These are phyloP conservation scores for Lentinula sp. DNA, from an alignment of 768 basidiomycete species.

Conservation along the genomic window DNA sequence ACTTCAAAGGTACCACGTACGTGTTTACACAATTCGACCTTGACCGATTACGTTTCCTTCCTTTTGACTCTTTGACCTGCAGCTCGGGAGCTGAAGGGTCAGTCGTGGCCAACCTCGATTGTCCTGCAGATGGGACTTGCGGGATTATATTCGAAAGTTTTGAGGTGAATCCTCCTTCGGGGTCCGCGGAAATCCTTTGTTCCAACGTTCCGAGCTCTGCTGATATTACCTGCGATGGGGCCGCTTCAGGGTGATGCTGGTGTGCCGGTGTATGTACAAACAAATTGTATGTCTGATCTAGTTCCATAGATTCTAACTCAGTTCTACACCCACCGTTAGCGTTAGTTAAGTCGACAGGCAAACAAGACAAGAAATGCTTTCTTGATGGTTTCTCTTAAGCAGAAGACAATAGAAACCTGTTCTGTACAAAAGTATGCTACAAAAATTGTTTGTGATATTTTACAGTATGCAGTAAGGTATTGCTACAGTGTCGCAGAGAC, in stretches of 20 bases:
- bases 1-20: constrained; percentile 23
- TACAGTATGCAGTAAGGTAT: neutral
- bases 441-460: neutral
- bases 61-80: neutral
- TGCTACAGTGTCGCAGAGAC: constrained; percentile 1
- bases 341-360: too few relatives aligned
- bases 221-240: constrained; percentile 20
- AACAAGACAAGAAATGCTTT: too few relatives aligned
- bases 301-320: too few relatives aligned
- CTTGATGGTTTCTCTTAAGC: neutral
- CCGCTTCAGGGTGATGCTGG: constrained; percentile 16
- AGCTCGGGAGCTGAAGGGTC: constrained; percentile 13
- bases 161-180: constrained; percentile 20
- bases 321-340: too few relatives aligned
- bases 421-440: neutral
- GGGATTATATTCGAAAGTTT: constrained; percentile 17
- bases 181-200: constrained; percentile 17
- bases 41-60: neutral
- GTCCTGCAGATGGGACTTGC: constrained; percentile 19
- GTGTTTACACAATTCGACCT: neutral
- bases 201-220: constrained; percentile 19
- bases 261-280: neutral
- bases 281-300: too few relatives aligned
- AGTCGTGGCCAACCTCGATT: constrained; percentile 22
- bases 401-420: constrained; percentile 6